These are phyloP conservation scores for Nasturtium officinale DNA, from an alignment of 345 rosid species.

Conservation along the genomic window DNA sequence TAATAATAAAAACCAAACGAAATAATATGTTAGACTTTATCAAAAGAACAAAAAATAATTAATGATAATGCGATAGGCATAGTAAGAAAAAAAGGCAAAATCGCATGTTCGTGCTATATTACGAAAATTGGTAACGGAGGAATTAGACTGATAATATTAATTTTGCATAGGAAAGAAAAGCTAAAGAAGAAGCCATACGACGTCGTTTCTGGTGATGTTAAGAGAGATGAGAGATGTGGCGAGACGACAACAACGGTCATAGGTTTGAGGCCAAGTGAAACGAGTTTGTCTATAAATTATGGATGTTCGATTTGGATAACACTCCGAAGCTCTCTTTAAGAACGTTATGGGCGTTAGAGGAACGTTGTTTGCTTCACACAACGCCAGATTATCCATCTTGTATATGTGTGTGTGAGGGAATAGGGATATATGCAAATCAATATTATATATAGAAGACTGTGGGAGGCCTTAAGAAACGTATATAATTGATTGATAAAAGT, in stretches of 20 bases:
- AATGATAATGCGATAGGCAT: too few species aligned
- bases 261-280: slow-evolving; percentile 73
- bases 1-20: too few species aligned
- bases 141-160: too few species aligned
- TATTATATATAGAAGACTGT: slow-evolving; percentile 16
- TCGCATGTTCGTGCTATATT: too few species aligned
- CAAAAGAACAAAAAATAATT: too few species aligned
- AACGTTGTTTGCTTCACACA: slow-evolving; percentile 61
- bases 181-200: slow-evolving; percentile 40
- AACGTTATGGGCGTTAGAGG: slow-evolving; percentile 74
- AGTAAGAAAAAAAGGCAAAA: not conserved
- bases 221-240: slow-evolving; percentile 67
- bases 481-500: not conserved
- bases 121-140: too few species aligned
- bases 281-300: slow-evolving; percentile 54
- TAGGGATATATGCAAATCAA: not conserved
- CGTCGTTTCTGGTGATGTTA: slow-evolving; percentile 61
- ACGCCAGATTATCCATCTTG: slow-evolving; percentile 55
- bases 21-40: too few species aligned
- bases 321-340: slow-evolving; percentile 67
- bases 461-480: not conserved
- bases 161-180: too few species aligned
- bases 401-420: slow-evolving; percentile 6
- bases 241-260: slow-evolving; percentile 62
- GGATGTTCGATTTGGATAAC: slow-evolving; percentile 56